phyloP scores from a whole-genome alignment of 1,284 basidiomycete species.

The Cerioporus squamosus region DNA sequence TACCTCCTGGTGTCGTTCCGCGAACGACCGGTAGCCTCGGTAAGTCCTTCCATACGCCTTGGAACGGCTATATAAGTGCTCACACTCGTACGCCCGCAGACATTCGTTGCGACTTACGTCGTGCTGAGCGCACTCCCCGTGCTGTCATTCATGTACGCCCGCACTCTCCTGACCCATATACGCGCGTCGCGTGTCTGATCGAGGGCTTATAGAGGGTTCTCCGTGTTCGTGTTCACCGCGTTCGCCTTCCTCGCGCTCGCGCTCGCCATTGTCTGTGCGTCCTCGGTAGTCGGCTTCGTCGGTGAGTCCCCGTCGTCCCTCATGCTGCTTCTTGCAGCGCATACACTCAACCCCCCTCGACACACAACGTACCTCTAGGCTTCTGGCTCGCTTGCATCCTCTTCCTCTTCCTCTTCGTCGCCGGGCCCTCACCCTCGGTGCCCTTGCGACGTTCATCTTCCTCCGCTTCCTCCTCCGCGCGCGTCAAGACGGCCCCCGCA shows the following conservation, averaged over 20 bases:
- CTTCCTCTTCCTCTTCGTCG: slow-evolving; percentile 59
- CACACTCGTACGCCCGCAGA: background rate
- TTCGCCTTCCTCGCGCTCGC: slow-evolving; percentile 16
- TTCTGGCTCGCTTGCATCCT: slow-evolving; percentile 77
- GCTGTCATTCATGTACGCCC: slow-evolving; percentile 19
- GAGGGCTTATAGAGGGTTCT: slow-evolving; percentile 11
- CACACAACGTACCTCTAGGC: background rate
- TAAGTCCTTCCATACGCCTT: background rate
- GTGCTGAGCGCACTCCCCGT: slow-evolving; percentile 16
- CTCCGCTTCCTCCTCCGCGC: slow-evolving; percentile 13
- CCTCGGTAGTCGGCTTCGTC: slow-evolving; percentile 12
- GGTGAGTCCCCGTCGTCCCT: slow-evolving; percentile 5
- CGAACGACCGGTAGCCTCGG: slow-evolving; percentile 18
- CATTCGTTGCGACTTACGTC: slow-evolving; percentile 15
- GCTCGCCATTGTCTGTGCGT: slow-evolving; percentile 7
- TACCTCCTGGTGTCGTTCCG: slow-evolving; percentile 10
- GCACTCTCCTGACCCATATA: background rate
- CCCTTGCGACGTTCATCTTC: slow-evolving; percentile 13
- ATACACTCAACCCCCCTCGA: background rate
- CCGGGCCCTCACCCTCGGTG: slow-evolving; percentile 15
- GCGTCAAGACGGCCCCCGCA: slow-evolving; percentile 10
- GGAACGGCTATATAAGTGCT: background rate
- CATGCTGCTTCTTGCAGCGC: background rate
- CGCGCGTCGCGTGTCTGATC: too few species aligned
- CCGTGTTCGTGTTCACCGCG: slow-evolving; percentile 17